phyloP scores from a whole-genome alignment of 805 yeast species.

The Yamadazyma sp. region DNA sequence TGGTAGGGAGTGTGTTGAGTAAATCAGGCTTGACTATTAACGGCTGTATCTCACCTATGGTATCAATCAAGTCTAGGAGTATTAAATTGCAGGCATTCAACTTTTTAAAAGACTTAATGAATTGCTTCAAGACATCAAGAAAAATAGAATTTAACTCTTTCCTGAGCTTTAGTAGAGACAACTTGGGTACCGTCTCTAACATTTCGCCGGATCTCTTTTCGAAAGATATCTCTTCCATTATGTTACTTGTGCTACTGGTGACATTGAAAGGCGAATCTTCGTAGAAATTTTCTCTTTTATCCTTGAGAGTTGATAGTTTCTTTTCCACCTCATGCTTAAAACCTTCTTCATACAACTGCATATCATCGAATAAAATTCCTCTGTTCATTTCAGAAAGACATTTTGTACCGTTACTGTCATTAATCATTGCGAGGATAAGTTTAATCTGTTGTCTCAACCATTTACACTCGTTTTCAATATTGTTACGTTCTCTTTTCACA shows the following conservation, averaged over 20 bases:
- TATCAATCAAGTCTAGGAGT: slow-evolving; percentile 29
- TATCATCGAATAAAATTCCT: slow-evolving; percentile 34
- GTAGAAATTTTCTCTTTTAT: slow-evolving; percentile 21
- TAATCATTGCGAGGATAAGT: slow-evolving; percentile 39
- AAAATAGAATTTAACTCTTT: slow-evolving; percentile 35
- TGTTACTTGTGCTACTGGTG: slow-evolving; percentile 14
- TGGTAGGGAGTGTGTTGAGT: slow-evolving; percentile 26
- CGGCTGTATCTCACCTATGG: slow-evolving; percentile 24
- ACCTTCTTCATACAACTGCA: slow-evolving; percentile 27
- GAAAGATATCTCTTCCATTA: slow-evolving; percentile 16
- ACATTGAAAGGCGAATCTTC: slow-evolving; percentile 32
- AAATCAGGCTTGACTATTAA: slow-evolving; percentile 15
- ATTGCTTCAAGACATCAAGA: slow-evolving; percentile 33
- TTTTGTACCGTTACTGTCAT: slow-evolving; percentile 34
- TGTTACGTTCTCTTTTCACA: slow-evolving; percentile 37
- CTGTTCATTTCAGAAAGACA: slow-evolving; percentile 22
- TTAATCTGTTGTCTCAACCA: slow-evolving; percentile 46
- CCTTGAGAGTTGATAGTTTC: slow-evolving; percentile 12
- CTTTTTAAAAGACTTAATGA: slow-evolving; percentile 30
- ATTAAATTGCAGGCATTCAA: slow-evolving; percentile 27
- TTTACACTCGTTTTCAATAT: slow-evolving; percentile 43
- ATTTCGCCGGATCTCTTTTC: slow-evolving; percentile 27
- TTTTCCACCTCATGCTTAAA: slow-evolving; percentile 18
- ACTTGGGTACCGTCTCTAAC: slow-evolving; percentile 25
- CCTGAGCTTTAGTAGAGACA: slow-evolving; percentile 32